Base-by-base conservation (phyloP, 768 basidiomycete genomes). In the Mycena olivaceomarginata region DNA sequence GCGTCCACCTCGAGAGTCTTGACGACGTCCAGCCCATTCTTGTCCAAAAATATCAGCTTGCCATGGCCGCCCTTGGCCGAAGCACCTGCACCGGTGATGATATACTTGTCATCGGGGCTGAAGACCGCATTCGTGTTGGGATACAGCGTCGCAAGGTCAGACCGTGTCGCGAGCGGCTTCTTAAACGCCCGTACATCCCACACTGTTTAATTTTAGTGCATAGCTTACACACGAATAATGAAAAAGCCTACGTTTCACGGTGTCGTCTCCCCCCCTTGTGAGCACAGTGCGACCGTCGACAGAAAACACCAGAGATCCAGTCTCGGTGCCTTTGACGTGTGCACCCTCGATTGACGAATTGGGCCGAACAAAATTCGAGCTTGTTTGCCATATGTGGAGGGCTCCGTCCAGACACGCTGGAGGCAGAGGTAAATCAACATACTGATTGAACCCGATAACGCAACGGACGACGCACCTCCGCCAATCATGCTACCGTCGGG, bases 101-200 rank as follows among this genome's bases (percentile, higher is more conserved):
- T 88, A 82, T 93, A 93, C 84, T 93, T 95, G 80, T 98, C 97
- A 84, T 98, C 97, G 0, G 98, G 98, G 79, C 97, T 98, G 86
- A 98, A 99, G 77, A 95, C 92, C 11, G 98, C 94, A 85, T 99
- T 99, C 53, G 98, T 98, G 78, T 95, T 93, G 18, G 97, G 95
- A 86, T 99, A 99, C 70, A 97, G 85, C 18, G 96, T 96, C 62
- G 91, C 89, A 39, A 96, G 85, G 64, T 89, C 91, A 40, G 90
- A 83, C 72, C 91, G 92, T n/a, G 90, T 90, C 4, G 91, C 92
- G 41, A 99, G 83, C 2, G 98, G 97, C 84, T 95, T 97, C 85
- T 96, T 97, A 89, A 99, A 96, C 13, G 94, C 90, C 72, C 96
- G 93, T 39, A 97, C 86, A 84, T 99, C 98, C 98, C 98, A 99